A percentile compares a stretch with the other conserved stretches of the same genome.
Evolutionary conservation across 164 flowering plant species (phyloP).

Genomic region (Paratinospora sagittata): DNA sequence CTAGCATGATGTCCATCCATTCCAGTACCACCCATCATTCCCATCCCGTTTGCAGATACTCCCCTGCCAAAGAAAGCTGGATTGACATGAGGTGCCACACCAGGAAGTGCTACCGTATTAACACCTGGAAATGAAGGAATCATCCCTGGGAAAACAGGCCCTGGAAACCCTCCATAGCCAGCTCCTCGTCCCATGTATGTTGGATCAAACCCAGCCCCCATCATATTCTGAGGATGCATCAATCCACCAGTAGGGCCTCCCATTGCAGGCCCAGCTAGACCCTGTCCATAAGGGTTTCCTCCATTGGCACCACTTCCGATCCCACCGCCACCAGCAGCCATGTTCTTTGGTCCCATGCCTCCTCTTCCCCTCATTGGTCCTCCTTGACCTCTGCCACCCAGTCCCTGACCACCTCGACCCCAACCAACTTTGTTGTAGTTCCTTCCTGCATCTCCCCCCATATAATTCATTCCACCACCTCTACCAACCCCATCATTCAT

Average conservation of each 20-base stretch:
- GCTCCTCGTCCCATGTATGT: slow-evolving; percentile 66
- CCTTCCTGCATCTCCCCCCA: slow-evolving; percentile 48
- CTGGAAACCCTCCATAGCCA: slow-evolving; percentile 62
- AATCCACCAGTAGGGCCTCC: slow-evolving; percentile 58
- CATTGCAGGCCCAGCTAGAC: slow-evolving; percentile 53
- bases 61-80: slow-evolving; percentile 76
- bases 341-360: slow-evolving; percentile 40
- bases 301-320: slow-evolving; percentile 37
- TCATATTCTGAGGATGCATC: slow-evolving; percentile 72
- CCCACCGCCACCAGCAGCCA: slow-evolving; percentile 31
- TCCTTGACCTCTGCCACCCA: slow-evolving; percentile 40
- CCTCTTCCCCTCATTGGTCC: slow-evolving; percentile 59
- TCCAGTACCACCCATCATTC: slow-evolving; percentile 55
- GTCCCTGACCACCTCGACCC: slow-evolving; percentile 56
- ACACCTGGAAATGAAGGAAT: slow-evolving; percentile 58
- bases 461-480: slow-evolving; percentile 44
- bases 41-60: slow-evolving; percentile 58
- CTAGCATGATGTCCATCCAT: slow-evolving; percentile 60
- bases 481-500: slow-evolving; percentile 49
- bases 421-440: slow-evolving; percentile 49
- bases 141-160: slow-evolving; percentile 64
- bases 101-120: slow-evolving; percentile 52
- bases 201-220: slow-evolving; percentile 69
- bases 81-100: slow-evolving; percentile 76
- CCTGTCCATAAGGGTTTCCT: slow-evolving; percentile 46